phyloP scores from a whole-genome alignment of 2,329 filamentous ascomycete species.

The Sclerotinia sclerotiorum region DNA sequence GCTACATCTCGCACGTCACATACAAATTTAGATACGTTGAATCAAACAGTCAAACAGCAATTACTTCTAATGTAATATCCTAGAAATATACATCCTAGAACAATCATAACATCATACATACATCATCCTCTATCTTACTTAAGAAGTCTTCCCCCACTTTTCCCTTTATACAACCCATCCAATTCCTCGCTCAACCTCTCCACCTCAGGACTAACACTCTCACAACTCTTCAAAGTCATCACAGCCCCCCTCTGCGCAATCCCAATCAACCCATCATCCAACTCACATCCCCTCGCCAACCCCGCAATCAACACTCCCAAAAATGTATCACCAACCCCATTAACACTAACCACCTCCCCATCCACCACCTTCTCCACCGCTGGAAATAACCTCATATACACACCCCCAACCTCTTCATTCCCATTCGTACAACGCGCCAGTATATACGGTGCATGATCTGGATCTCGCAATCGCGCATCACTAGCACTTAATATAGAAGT shows the following conservation, averaged over 20 bases:
- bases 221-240: slow-evolving; percentile 70
- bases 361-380: slow-evolving; percentile 66
- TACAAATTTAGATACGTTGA: neutral
- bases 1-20: neutral
- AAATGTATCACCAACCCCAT: slow-evolving; percentile 93
- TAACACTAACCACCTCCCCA: slow-evolving; percentile 78
- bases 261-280: slow-evolving; percentile 63
- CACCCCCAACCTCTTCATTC: slow-evolving; percentile 62
- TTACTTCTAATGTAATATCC: neutral
- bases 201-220: slow-evolving; percentile 53
- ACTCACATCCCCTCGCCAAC: slow-evolving; percentile 52
- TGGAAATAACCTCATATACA: slow-evolving; percentile 74
- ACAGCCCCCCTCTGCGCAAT: slow-evolving; percentile 81
- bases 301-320: slow-evolving; percentile 81
- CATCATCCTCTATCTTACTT: neutral
- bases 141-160: neutral
- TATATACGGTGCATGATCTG: slow-evolving; percentile 66
- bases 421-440: slow-evolving; percentile 60
- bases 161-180: neutral
- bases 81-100: neutral
- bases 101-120: no score
- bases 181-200: neutral
- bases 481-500: slow-evolving; percentile 67
- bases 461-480: slow-evolving; percentile 65
- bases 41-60: neutral